These are phyloP conservation scores for Albifimbria verrucaria DNA, from an alignment of 2,329 filamentous ascomycete genomes.

Conservation along the genomic window DNA sequence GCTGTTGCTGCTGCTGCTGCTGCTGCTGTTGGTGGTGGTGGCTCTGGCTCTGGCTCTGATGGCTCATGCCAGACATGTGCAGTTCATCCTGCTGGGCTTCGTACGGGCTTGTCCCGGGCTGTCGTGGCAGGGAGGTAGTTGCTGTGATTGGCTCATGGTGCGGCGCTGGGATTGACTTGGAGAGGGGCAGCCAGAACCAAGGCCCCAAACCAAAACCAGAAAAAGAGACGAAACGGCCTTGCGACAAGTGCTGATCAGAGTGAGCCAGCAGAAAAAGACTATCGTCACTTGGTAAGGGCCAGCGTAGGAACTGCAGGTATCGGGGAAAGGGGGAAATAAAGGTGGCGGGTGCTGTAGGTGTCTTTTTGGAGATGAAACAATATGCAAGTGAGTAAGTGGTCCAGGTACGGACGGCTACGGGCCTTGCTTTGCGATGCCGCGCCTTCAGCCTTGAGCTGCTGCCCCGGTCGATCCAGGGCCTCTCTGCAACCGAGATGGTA, in stretches of 20 bases:
- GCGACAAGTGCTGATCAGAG: background rate
- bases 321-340: too few relatives aligned
- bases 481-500: background rate
- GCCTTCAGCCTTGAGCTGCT: background rate
- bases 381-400: too few relatives aligned
- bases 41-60: constrained; percentile 29
- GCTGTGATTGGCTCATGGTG: constrained; percentile 39
- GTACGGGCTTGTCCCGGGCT: constrained; percentile 15
- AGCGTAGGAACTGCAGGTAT: too few relatives aligned
- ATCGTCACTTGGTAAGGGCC: too few relatives aligned
- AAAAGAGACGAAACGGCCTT: background rate
- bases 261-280: background rate
- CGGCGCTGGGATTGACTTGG: constrained; percentile 8
- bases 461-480: background rate
- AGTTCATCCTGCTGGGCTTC: constrained; percentile 46
- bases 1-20: constrained; percentile 37
- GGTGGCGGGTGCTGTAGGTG: too few relatives aligned
- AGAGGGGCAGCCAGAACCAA: background rate
- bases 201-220: background rate
- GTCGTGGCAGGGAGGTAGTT: constrained; percentile 27
- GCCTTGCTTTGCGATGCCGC: too few relatives aligned
- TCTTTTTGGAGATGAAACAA: background rate
- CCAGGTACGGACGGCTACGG: too few relatives aligned
- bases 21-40: constrained; percentile 39
- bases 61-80: constrained; percentile 49